Percentiles rank a stretch among this genome's conserved stretches.
phyloP scores from a whole-genome alignment of 2,329 filamentous ascomycete species.

The Aspergillus latus region DNA sequence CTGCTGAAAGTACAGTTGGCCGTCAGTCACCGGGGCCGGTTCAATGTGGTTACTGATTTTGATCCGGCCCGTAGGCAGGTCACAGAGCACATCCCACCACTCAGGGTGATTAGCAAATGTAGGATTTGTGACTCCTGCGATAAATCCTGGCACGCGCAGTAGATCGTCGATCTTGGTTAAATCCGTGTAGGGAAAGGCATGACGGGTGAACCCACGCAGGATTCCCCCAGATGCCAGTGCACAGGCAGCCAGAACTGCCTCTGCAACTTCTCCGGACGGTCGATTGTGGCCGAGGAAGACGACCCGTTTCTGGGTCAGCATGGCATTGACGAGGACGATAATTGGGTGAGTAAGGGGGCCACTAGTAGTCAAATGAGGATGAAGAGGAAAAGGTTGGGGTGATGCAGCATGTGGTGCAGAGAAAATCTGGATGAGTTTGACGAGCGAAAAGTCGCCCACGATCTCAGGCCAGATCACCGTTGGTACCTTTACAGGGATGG shows the following conservation, averaged over 20 bases:
- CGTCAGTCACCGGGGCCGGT: slow-evolving; percentile 75
- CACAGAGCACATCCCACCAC: slow-evolving; percentile 98
- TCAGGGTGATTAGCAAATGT: slow-evolving; percentile 92
- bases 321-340: slow-evolving; percentile 88
- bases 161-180: slow-evolving; percentile 96
- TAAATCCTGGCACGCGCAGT: slow-evolving; percentile 93
- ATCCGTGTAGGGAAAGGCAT: slow-evolving; percentile 97
- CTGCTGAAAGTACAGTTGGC: slow-evolving; percentile 82
- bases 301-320: slow-evolving; percentile 93
- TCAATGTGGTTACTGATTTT: slow-evolving; percentile 93
- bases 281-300: slow-evolving; percentile 95
- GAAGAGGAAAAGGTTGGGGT: slow-evolving; percentile 79
- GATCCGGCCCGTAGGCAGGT: slow-evolving; percentile 86
- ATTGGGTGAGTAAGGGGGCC: slow-evolving; percentile 89
- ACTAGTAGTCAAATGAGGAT: slow-evolving; percentile 90
- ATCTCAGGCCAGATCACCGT: slow-evolving; percentile 92
- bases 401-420: slow-evolving; percentile 77
- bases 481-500: slow-evolving; percentile 94
- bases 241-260: slow-evolving; percentile 97
- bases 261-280: slow-evolving; percentile 91
- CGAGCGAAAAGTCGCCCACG: slow-evolving; percentile 93
- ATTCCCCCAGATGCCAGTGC: slow-evolving; percentile 88
- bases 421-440: slow-evolving; percentile 96
- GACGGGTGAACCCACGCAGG: slow-evolving; percentile 88
- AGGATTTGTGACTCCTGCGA: slow-evolving; percentile 95